A percentile compares a stretch with the other conserved stretches of the same genome.
phyloP scores from a whole-genome alignment of 139 green algal species.

The Ettlia oleoabundans region DNA sequence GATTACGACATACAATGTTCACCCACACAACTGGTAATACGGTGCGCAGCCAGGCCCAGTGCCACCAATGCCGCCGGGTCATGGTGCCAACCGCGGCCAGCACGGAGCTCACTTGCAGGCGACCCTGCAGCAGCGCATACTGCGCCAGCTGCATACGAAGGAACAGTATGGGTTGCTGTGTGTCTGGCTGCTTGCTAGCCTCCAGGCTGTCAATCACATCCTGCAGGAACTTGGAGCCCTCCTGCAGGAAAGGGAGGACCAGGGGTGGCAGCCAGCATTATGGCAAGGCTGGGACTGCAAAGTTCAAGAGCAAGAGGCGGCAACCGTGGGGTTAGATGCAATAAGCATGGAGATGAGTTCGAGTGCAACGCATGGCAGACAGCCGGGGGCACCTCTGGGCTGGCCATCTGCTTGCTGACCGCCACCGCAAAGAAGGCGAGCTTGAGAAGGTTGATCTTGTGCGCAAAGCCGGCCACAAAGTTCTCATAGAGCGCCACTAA shows the following conservation, averaged over 20 bases:
- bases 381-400: neutral
- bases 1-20: no score
- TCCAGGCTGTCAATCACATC: conserved; percentile 61
- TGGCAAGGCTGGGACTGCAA: neutral
- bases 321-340: neutral
- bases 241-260: conserved; percentile 43
- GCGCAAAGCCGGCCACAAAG: conserved; percentile 93
- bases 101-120: neutral
- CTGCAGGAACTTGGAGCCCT: conserved; percentile 72
- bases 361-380: neutral
- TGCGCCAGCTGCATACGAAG: conserved; percentile 92
- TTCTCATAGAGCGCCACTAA: conserved; percentile 77
- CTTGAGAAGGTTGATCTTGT: conserved; percentile 94
- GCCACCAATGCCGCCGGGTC: no score
- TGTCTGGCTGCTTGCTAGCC: conserved; percentile 70
- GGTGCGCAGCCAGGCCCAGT: no score
- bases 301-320: no score
- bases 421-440: conserved; percentile 86
- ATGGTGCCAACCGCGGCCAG: no score
- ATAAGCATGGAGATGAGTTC: neutral
- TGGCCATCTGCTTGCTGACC: conserved; percentile 43
- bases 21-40: no score
- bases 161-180: conserved; percentile 88
- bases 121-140: conserved; percentile 73
- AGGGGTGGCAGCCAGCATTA: no score